A percentile compares a stretch with the other conserved stretches of the same genome.
phyloP scores from a whole-genome alignment of 116 monocot genomes.

The Iris pallida region DNA sequence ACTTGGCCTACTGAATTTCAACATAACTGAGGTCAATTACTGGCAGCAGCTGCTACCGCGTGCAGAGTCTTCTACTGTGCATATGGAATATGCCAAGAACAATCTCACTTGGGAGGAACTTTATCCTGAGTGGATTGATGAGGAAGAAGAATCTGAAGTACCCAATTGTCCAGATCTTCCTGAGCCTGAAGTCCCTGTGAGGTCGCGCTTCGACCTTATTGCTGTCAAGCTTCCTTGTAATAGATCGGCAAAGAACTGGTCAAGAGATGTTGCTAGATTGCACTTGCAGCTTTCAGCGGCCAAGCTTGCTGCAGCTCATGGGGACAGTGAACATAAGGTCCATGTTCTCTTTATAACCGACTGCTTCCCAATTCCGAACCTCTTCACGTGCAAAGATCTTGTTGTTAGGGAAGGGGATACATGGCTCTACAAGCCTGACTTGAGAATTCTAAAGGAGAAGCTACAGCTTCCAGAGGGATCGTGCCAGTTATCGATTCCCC shows the following conservation, averaged over 20 bases:
- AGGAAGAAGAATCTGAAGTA: constrained; percentile 71
- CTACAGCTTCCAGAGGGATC: constrained; percentile 75
- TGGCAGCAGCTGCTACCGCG: constrained; percentile 54
- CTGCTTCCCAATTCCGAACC: constrained; percentile 75
- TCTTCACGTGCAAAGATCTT: constrained; percentile 62
- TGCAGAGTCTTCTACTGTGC: constrained; percentile 23
- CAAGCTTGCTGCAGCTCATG: constrained; percentile 49
- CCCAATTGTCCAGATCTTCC: constrained; percentile 64
- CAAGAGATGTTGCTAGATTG: constrained; percentile 73
- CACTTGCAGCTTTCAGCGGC: constrained; percentile 82
- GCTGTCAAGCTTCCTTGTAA: constrained; percentile 88
- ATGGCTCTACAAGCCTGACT: constrained; percentile 71
- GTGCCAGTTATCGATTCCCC: constrained; percentile 71
- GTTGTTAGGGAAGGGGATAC: constrained; percentile 44
- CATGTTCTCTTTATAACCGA: constrained; percentile 64
- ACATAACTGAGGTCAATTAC: constrained; percentile 43
- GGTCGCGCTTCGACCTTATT: constrained; percentile 39
- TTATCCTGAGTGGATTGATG: constrained; percentile 97
- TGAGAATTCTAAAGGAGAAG: constrained; percentile 38
- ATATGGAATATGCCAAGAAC: constrained; percentile 30
- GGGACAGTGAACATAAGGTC: constrained; percentile 7
- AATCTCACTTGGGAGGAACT: constrained; percentile 69
- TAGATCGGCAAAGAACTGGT: constrained; percentile 43
- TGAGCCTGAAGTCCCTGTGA: constrained; percentile 19
- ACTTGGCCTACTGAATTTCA: constrained; percentile 65